Base-by-base conservation (phyloP, 2,329 filamentous ascomycete genomes). In the Leptographium galeiforme region DNA sequence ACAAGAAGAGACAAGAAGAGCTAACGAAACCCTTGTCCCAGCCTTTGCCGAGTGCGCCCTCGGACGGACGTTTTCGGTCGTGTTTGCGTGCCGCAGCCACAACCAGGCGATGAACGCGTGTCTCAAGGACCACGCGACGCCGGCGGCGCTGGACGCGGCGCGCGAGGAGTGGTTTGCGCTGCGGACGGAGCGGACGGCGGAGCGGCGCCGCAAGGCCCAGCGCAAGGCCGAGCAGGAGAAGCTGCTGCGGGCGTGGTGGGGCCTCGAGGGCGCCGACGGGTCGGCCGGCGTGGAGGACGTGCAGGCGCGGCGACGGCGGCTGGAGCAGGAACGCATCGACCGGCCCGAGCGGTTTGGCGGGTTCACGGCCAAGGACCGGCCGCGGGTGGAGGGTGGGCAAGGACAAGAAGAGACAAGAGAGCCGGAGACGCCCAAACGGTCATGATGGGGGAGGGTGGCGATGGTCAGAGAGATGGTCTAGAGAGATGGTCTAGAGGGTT, bases 11-110 rank as follows among this genome's bases (percentile, higher is more conserved):
- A 50, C n/a, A 10, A 39, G 14, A 32, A 6, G n/a, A 1, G 30
- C 51, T 51, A 38, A 55, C 56, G 2, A 2, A 1, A 10, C 8
- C 25, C 25, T 25, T 25, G 2, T 25, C 46, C 51, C 61, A 96
- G 91, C 86, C 57, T 98, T 98, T 67, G 93, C 93, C 55, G 82
- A 85, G 60, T 98, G 93, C 75, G 90, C 90, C 52, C 77, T 84
- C 50, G 84, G 85, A 64, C 86, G 88, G 59, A 97, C 90, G 7
- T 80, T 97, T 62, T 89, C 84, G 54, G 86, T 93, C 55, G 85
- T 89, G 13, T 96, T 93, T 74, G 79, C 82, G 52, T 98, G 93
- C 73, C 84, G 89, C 52, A 70, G 77, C 49, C 78, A 90, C 64
- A 85, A 89, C 63, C 82, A 84, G 57, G 75, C 77, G 39, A 98